These are phyloP conservation scores for Trichosanthes truncata DNA, from an alignment of 306 rosid genomes.

Conservation along the genomic window DNA sequence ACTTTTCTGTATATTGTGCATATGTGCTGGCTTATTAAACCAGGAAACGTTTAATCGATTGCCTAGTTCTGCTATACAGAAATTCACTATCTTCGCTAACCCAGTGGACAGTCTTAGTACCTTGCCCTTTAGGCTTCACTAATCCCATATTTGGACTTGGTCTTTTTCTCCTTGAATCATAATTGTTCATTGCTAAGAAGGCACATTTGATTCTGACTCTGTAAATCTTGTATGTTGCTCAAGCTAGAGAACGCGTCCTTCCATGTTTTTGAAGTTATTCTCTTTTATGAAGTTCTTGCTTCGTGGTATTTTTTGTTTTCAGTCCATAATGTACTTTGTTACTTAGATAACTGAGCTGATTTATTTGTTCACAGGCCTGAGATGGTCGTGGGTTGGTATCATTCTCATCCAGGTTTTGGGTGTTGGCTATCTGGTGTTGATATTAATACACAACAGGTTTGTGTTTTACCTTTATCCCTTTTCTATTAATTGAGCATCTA, in stretches of 20 bases:
- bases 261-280: background rate
- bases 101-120: background rate
- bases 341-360: background rate
- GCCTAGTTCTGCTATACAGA: background rate
- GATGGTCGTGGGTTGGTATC: slow-evolving; percentile 98
- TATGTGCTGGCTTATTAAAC: background rate
- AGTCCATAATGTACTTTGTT: background rate
- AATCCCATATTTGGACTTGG: background rate
- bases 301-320: background rate
- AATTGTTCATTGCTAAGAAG: background rate
- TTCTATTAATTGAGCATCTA: background rate
- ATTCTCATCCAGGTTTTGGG: slow-evolving; percentile 94
- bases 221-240: background rate
- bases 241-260: background rate
- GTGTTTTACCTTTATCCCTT: background rate
- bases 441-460: slow-evolving; percentile 90
- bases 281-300: background rate
- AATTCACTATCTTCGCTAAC: background rate
- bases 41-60: background rate
- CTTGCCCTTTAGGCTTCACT: background rate
- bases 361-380: slow-evolving; percentile 47
- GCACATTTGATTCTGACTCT: background rate
- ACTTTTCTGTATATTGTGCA: background rate
- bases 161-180: background rate
- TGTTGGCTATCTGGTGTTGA: slow-evolving; percentile 98